A percentile compares a stretch with the other conserved stretches of the same genome.
Conservation (phyloP, 306 rosid genomes). For the Cicer arietinum region DNA sequence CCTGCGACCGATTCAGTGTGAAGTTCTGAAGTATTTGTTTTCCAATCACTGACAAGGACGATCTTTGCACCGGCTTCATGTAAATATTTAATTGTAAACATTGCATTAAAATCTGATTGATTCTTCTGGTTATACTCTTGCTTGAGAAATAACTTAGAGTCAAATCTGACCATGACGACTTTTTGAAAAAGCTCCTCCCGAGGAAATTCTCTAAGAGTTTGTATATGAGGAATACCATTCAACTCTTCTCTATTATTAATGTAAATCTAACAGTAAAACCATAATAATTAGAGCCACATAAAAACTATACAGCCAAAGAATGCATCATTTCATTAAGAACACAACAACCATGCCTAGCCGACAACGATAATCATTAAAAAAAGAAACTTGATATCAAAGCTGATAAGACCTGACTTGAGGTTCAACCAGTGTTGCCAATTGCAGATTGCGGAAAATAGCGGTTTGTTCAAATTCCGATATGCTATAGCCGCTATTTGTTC, state of each 20-base stretch:
- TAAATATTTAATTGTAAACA: constrained; percentile 69
- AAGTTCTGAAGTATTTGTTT: constrained; percentile 46
- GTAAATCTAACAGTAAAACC: constrained; percentile 50
- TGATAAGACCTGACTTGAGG: too few relatives aligned
- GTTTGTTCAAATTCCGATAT: too few relatives aligned
- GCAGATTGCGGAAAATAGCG: too few relatives aligned
- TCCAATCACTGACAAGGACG: constrained; percentile 80
- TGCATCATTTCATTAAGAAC: constrained; percentile 28
- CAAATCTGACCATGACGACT: constrained; percentile 84
- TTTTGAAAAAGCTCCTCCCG: constrained; percentile 72
- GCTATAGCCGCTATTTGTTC: too few relatives aligned
- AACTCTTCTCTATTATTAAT: constrained; percentile 53
- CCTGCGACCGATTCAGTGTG: constrained; percentile 61
- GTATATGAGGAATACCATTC: constrained; percentile 70
- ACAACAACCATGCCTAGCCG: background rate
- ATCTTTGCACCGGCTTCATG: constrained; percentile 67
- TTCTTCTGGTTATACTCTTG: constrained; percentile 44
- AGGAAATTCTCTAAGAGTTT: constrained; percentile 76
- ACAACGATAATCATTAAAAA: constrained; percentile 1
- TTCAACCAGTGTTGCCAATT: too few relatives aligned
- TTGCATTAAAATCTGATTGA: constrained; percentile 51
- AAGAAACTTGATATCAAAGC: too few relatives aligned
- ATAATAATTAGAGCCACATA: constrained; percentile 43
- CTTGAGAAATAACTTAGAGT: constrained; percentile 67
- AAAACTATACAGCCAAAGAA: constrained; percentile 12